These are phyloP conservation scores for Tanacetum coccineum DNA, from an alignment of 129 eudicot genomes.

Conservation along the genomic window DNA sequence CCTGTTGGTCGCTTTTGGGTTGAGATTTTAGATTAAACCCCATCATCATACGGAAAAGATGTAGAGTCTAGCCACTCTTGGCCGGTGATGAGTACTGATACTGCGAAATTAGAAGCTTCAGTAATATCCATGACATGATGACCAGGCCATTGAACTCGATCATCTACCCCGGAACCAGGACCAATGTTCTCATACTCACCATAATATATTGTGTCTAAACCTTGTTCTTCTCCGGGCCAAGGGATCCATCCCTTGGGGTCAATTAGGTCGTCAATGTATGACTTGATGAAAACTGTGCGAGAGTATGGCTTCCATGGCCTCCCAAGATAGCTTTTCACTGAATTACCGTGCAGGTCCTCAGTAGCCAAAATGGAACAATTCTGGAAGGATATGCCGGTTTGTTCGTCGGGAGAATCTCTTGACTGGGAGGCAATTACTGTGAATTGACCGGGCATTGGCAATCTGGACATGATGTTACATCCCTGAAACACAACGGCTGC, in stretches of 20 bases:
- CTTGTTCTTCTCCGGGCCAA: constrained; percentile 53
- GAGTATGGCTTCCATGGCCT: constrained; percentile 79
- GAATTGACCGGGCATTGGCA: constrained; percentile 74
- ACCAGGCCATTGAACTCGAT: constrained; percentile 71
- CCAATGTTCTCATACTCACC: constrained; percentile 77
- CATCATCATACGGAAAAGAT: constrained; percentile 80
- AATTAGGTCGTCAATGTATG: constrained; percentile 66
- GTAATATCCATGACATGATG: constrained; percentile 67
- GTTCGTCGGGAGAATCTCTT: constrained; percentile 45
- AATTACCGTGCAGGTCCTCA: constrained; percentile 41
- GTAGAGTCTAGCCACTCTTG: constrained; percentile 87
- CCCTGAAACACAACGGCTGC: constrained; percentile 81
- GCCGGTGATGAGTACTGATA: constrained; percentile 63
- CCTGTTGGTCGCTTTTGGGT: too few relatives aligned
- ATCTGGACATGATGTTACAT: constrained; percentile 64
- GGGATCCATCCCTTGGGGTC: constrained; percentile 59
- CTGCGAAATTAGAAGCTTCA: constrained; percentile 73
- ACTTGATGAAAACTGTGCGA: constrained; percentile 58
- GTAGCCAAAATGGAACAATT: constrained; percentile 67
- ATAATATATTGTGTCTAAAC: constrained; percentile 62
- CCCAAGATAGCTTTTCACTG: constrained; percentile 66
- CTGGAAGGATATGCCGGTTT: constrained; percentile 72
- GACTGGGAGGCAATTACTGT: constrained; percentile 83
- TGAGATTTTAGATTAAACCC: constrained; percentile 33
- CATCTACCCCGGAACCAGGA: constrained; percentile 49